Conservation (phyloP, 306 rosid species). For the Prunus mira region DNA sequence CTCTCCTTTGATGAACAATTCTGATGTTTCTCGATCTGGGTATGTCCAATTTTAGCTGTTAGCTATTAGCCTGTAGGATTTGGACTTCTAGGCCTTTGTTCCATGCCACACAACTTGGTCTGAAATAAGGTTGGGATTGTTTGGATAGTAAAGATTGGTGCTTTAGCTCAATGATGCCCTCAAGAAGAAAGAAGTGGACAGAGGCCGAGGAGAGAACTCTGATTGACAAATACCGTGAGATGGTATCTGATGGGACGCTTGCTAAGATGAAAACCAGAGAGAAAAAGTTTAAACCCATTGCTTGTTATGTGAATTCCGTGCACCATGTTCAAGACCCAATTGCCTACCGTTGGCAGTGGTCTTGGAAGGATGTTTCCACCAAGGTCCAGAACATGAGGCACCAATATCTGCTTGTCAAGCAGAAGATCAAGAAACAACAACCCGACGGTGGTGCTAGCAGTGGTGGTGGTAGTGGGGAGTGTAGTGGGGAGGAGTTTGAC, state of each 20-base stretch:
- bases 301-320: constrained; percentile 77
- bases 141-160: constrained; percentile 1
- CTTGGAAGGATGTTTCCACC: constrained; percentile 95
- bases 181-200: constrained; percentile 95
- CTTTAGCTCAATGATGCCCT: constrained; percentile 54
- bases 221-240: constrained; percentile 79
- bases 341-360: constrained; percentile 93
- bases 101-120: constrained; percentile 32
- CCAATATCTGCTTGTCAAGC: constrained; percentile 89
- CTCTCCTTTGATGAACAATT: constrained; percentile 9
- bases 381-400: constrained; percentile 99
- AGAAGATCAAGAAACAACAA: constrained; percentile 74
- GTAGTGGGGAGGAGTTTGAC: constrained; percentile 70
- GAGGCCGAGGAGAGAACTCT: constrained; percentile 94
- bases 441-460: constrained; percentile 36
- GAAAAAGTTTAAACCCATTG: constrained; percentile 87
- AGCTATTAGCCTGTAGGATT: constrained; percentile 5
- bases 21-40: constrained; percentile 31
- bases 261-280: constrained; percentile 89
- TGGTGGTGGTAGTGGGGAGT: constrained; percentile 37
- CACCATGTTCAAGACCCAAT: constrained; percentile 69
- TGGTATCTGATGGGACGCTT: constrained; percentile 78
- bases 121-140: constrained; percentile 28
- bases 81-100: constrained; percentile 12
- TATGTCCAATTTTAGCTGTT: constrained; percentile 18